Percentiles rank a stretch among this genome's conserved stretches.
These are phyloP conservation scores for Sclerotinia minor DNA, from an alignment of 2,329 filamentous ascomycete species.

Conservation along the genomic window DNA sequence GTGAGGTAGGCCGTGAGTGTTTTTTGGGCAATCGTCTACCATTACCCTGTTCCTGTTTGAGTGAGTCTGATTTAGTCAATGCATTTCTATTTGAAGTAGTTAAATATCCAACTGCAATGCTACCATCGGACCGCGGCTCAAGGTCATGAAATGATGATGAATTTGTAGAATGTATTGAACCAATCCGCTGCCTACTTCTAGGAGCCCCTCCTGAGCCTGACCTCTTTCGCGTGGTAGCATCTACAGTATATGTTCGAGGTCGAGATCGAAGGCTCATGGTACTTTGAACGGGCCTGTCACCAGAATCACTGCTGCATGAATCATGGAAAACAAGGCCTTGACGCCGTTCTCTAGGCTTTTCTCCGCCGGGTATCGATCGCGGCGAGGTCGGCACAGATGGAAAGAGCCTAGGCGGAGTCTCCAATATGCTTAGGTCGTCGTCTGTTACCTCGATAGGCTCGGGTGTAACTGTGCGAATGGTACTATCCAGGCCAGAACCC, in stretches of 20 bases:
- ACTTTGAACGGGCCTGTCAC: constrained; percentile 28
- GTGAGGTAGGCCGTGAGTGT: constrained; percentile 57
- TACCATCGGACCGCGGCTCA: constrained; percentile 45
- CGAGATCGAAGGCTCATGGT: constrained; percentile 43
- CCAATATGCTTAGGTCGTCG: constrained; percentile 29
- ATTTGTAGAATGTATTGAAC: constrained; percentile 66
- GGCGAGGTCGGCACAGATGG: constrained; percentile 50
- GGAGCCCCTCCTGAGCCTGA: constrained; percentile 43
- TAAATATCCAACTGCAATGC: constrained; percentile 44
- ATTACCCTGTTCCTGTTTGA: constrained; percentile 44
- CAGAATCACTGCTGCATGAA: constrained; percentile 48
- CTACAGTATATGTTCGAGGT: constrained; percentile 52
- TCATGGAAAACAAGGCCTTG: constrained; percentile 64
- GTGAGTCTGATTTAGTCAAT: constrained; percentile 39
- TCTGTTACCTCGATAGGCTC: constrained; percentile 48
- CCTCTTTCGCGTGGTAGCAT: constrained; percentile 44
- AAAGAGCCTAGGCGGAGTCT: constrained; percentile 14
- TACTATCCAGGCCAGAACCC: constrained; percentile 43
- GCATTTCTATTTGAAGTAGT: constrained; percentile 42
- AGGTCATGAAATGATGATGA: constrained; percentile 54
- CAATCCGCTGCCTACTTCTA: constrained; percentile 63
- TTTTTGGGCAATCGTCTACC: constrained; percentile 56
- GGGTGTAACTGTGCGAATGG: constrained; percentile 66
- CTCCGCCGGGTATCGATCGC: constrained; percentile 48
- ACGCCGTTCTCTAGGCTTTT: constrained; percentile 47